Evolutionary conservation across 2,329 filamentous ascomycete species (phyloP).

Genomic region (Dactylellina drechsleri): DNA sequence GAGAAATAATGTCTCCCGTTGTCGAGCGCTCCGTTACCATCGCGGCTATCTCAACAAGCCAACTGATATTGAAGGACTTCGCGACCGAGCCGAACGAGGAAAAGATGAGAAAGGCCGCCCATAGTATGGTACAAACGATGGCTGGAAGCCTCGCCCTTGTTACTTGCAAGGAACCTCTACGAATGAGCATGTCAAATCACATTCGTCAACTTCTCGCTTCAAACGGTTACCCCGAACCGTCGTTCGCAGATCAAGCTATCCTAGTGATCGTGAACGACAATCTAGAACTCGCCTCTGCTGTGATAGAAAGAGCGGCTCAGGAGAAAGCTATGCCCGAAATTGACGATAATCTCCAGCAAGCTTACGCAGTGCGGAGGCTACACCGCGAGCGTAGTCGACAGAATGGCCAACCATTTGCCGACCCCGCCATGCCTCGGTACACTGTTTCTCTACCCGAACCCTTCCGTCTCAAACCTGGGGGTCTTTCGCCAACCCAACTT

Average conservation of each 20-base stretch:
- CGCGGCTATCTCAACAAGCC: conserved; percentile 92
- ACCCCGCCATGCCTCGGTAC: conserved; percentile 85
- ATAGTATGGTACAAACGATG: conserved; percentile 93
- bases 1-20: conserved; percentile 96
- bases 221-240: conserved; percentile 71
- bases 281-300: conserved; percentile 87
- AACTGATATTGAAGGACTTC: conserved; percentile 96
- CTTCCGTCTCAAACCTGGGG: conserved; percentile 83
- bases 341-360: conserved; percentile 86
- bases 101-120: conserved; percentile 82
- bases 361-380: conserved; percentile 79
- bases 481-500: conserved; percentile 89
- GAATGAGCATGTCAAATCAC: conserved; percentile 97
- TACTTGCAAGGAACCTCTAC: conserved; percentile 96
- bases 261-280: conserved; percentile 99
- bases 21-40: conserved; percentile 98
- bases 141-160: conserved; percentile 93
- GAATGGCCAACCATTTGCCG: conserved; percentile 84
- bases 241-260: conserved; percentile 91
- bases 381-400: conserved; percentile 70
- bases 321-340: conserved; percentile 93
- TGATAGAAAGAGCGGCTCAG: conserved; percentile 95
- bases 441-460: conserved; percentile 92
- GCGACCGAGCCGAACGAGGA: conserved; percentile 90
- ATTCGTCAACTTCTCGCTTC: conserved; percentile 82